Conservation (phyloP, 768 basidiomycete species). For the Floccularia luteovirens region DNA sequence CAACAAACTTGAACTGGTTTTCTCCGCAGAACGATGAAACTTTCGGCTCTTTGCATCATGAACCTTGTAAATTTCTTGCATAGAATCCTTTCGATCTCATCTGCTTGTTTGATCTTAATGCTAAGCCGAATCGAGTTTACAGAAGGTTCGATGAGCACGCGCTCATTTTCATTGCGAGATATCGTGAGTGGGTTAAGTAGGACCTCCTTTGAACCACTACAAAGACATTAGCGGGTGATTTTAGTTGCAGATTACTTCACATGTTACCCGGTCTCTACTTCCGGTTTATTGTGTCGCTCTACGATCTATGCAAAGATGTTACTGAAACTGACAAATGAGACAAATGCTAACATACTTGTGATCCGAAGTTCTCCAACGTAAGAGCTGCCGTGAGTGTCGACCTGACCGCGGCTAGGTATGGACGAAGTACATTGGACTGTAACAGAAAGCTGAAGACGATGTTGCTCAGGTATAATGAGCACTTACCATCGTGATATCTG, state of each 20-base stretch:
- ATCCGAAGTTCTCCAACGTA: slow-evolving; percentile 96
- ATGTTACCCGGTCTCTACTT: slow-evolving; percentile 79
- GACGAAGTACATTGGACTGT: slow-evolving; percentile 91
- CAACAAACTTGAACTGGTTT: slow-evolving; percentile 78
- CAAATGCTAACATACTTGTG: slow-evolving; percentile 57
- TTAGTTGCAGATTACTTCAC: not conserved
- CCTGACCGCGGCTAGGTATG: slow-evolving; percentile 93
- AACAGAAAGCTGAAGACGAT: slow-evolving; percentile 4
- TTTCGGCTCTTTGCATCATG: slow-evolving; percentile 98
- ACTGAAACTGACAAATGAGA: not conserved
- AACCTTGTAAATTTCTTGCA: slow-evolving; percentile 98
- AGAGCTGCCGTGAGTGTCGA: slow-evolving; percentile 96
- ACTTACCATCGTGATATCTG: slow-evolving; percentile 41
- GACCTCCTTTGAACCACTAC: slow-evolving; percentile 87
- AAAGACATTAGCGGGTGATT: slow-evolving; percentile 5
- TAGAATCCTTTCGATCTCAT: slow-evolving; percentile 95
- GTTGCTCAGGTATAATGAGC: not conserved
- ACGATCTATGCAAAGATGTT: slow-evolving; percentile 55
- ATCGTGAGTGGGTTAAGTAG: slow-evolving; percentile 90
- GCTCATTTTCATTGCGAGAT: slow-evolving; percentile 95
- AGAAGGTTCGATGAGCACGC: slow-evolving; percentile 94
- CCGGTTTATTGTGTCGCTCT: slow-evolving; percentile 95
- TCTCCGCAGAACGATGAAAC: slow-evolving; percentile 91
- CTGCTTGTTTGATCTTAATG: slow-evolving; percentile 99
- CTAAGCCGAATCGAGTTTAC: slow-evolving; percentile 95